Conservation (phyloP, 495 filamentous ascomycete species). For the Aspergillus panamensis region DNA sequence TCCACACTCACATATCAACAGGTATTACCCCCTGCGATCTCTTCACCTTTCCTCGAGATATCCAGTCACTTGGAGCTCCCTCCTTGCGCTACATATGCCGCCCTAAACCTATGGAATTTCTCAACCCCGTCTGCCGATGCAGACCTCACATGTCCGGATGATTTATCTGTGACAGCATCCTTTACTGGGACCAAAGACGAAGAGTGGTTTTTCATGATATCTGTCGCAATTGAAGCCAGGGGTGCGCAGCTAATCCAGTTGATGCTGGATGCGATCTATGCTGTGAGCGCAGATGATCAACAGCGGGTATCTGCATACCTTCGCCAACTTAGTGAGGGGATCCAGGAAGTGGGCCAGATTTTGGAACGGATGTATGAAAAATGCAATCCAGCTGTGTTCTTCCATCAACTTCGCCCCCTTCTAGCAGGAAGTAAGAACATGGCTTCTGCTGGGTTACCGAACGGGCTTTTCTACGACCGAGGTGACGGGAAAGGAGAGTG, state of each 20-base stretch:
- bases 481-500: conserved; percentile 66
- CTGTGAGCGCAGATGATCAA: conserved; percentile 60
- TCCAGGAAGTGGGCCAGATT: conserved; percentile 72
- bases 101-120: conserved; percentile 90
- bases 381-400: conserved; percentile 84
- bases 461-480: conserved; percentile 82
- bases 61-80: conserved; percentile 79
- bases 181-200: conserved; percentile 93
- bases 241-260: conserved; percentile 77
- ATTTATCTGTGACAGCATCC: conserved; percentile 74
- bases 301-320: conserved; percentile 67
- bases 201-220: conserved; percentile 96
- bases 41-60: conserved; percentile 75
- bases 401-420: conserved; percentile 85
- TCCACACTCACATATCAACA: conserved; percentile 28
- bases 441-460: conserved; percentile 82
- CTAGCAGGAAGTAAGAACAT: conserved; percentile 95
- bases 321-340: conserved; percentile 66
- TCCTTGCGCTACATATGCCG: conserved; percentile 90
- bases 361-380: conserved; percentile 84
- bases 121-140: conserved; percentile 67
- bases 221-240: conserved; percentile 90
- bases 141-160: conserved; percentile 75
- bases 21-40: conserved; percentile 75
- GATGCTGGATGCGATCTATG: conserved; percentile 80